phyloP scores from a whole-genome alignment of 2,329 filamentous ascomycete genomes.

The Hymenoscyphus repandus region DNA sequence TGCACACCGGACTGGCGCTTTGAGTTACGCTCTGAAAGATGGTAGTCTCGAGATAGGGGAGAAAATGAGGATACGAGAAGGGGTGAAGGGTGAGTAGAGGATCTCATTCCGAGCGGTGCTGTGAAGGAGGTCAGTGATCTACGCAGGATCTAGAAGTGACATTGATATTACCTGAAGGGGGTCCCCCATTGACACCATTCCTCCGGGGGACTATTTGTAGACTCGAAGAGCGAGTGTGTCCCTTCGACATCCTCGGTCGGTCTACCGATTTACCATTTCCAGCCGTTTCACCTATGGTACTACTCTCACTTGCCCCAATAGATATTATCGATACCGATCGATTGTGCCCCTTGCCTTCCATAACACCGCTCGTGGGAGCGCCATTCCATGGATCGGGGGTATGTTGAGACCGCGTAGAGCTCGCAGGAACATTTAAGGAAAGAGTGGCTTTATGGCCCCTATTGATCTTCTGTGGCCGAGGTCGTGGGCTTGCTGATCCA shows the following conservation, averaged over 20 bases:
- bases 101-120: conserved; percentile 30
- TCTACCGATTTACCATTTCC: conserved; percentile 32
- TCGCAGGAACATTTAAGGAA: conserved; percentile 53
- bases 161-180: conserved; percentile 33
- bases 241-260: conserved; percentile 47
- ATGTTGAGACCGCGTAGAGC: conserved; percentile 13
- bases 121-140: background rate
- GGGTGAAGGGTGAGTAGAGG: conserved; percentile 32
- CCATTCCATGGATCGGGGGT: conserved; percentile 23
- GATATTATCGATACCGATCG: conserved; percentile 80
- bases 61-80: conserved; percentile 31
- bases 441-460: conserved; percentile 63
- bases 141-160: background rate
- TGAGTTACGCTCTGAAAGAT: conserved; percentile 14
- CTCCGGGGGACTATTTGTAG: conserved; percentile 63
- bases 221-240: conserved; percentile 75
- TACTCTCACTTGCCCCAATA: conserved; percentile 51
- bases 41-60: conserved; percentile 25
- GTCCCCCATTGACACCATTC: conserved; percentile 36
- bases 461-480: conserved; percentile 37
- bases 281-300: conserved; percentile 27
- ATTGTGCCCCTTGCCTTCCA: conserved; percentile 56
- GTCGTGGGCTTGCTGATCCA: conserved; percentile 38
- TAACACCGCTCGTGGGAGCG: conserved; percentile 16
- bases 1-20: conserved; percentile 23